Percentiles rank a stretch among this genome's conserved stretches.
Conservation (phyloP, 805 yeast genomes). For the Lachancea thermotolerans region DNA sequence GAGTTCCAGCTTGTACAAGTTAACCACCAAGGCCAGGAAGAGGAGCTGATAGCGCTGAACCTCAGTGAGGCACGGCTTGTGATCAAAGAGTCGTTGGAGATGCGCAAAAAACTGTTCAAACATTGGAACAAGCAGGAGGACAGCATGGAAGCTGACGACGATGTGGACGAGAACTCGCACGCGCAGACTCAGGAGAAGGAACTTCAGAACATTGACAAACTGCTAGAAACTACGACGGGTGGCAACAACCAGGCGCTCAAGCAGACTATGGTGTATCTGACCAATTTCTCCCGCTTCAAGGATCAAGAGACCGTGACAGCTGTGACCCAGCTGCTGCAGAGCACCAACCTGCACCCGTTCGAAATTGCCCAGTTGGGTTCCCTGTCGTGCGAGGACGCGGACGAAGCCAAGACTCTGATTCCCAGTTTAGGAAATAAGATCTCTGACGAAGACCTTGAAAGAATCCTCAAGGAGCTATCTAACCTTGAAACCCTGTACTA, state of each 20-base stretch:
- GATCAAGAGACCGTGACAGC: conserved; percentile 91
- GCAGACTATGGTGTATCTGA: conserved; percentile 81
- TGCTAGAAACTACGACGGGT: conserved; percentile 39
- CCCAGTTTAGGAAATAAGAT: conserved; percentile 82
- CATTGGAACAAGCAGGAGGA: conserved; percentile 20
- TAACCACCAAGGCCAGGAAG: conserved; percentile 72
- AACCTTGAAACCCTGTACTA: conserved; percentile 45
- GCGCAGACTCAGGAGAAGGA: conserved; percentile 43
- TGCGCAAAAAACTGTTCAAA: conserved; percentile 53
- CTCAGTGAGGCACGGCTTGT: conserved; percentile 84
- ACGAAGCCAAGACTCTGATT: conserved; percentile 89
- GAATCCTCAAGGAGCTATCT: conserved; percentile 79
- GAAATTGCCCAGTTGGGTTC: conserved; percentile 88
- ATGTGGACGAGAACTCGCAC: conserved; percentile 33
- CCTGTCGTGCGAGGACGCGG: conserved; percentile 91
- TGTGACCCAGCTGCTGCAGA: conserved; percentile 75
- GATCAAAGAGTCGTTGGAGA: conserved; percentile 82
- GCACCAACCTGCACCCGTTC: conserved; percentile 83
- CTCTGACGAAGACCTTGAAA: conserved; percentile 79
- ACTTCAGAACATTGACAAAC: conserved; percentile 27
- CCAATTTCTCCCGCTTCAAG: conserved; percentile 82
- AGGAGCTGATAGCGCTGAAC: conserved; percentile 76
- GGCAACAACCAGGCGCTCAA: conserved; percentile 83
- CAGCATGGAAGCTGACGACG: conserved; percentile 23
- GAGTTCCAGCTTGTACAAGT: conserved; percentile 81